phyloP scores from a whole-genome alignment of 371 early-diverging fungal species.

The Mucor sp. region DNA sequence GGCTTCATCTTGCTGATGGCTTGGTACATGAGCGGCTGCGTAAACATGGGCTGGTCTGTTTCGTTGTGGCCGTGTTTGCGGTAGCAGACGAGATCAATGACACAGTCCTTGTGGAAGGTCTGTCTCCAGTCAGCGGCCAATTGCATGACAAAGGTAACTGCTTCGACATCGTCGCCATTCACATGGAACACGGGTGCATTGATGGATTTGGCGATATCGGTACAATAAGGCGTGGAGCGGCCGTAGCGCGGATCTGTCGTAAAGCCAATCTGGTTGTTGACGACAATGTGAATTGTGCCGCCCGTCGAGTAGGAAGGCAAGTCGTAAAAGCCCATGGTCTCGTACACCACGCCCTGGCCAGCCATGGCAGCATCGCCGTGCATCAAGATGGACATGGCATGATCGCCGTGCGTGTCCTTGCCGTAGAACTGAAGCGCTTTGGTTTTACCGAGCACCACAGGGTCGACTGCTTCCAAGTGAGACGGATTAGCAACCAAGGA shows the following conservation, averaged over 20 bases:
- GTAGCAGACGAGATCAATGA: constrained; percentile 96
- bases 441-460: constrained; percentile 96
- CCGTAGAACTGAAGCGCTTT: constrained; percentile 92
- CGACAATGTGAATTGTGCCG: constrained; percentile 95
- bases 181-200: constrained; percentile 97
- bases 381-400: constrained; percentile 89
- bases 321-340: constrained; percentile 94
- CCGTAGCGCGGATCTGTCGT: constrained; percentile 97
- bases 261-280: constrained; percentile 99
- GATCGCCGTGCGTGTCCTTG: constrained; percentile 77
- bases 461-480: constrained; percentile 97
- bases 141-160: constrained; percentile 91
- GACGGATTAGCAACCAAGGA: constrained; percentile 98
- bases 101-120: constrained; percentile 93
- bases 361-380: constrained; percentile 99
- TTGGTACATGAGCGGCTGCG: constrained; percentile 97
- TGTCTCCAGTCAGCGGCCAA: constrained; percentile 96
- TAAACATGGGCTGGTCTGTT: constrained; percentile 97
- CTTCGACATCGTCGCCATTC: constrained; percentile 96
- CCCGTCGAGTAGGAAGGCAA: constrained; percentile 94
- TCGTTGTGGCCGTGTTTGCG: constrained; percentile 98
- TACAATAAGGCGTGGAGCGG: constrained; percentile 95
- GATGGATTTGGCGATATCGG: constrained; percentile 96
- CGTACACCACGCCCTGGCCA: constrained; percentile 97
- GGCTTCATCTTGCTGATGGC: constrained; percentile 83